Conservation (phyloP, 331 rosid species). For the Ulmus americana region DNA sequence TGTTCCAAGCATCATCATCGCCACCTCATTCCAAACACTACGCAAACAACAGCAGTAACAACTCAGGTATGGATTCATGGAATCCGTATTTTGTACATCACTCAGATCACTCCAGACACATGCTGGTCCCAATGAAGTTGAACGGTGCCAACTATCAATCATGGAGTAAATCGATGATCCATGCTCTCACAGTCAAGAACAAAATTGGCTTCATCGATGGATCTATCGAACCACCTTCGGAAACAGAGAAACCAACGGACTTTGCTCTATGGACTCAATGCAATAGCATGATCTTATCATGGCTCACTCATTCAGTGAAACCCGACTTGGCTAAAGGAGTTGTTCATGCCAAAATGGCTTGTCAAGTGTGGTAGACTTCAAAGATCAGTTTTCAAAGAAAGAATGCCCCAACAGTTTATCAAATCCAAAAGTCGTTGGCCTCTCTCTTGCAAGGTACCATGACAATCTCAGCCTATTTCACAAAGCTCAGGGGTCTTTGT, state of each 20-base stretch:
- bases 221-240: neutral
- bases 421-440: constrained; percentile 4
- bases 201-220: constrained; percentile 8
- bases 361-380: constrained; percentile 1
- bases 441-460: constrained; percentile 11
- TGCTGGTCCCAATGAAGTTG: neutral
- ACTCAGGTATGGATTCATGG: neutral
- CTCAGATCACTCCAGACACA: neutral
- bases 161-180: neutral
- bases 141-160: neutral
- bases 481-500: neutral
- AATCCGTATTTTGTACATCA: constrained; percentile 4
- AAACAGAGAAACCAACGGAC: neutral
- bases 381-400: neutral
- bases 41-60: neutral
- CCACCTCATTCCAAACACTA: too few relatives aligned
- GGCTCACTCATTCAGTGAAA: neutral
- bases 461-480: neutral
- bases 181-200: constrained; percentile 2
- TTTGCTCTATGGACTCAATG: neutral
- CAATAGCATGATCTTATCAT: neutral
- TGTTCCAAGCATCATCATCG: too few relatives aligned
- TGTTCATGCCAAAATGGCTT: neutral
- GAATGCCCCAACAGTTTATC: constrained; percentile 16
- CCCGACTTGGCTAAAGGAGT: neutral